Conservation (phyloP, 164 flowering plant genomes). For the Umbilicus rupestris region DNA sequence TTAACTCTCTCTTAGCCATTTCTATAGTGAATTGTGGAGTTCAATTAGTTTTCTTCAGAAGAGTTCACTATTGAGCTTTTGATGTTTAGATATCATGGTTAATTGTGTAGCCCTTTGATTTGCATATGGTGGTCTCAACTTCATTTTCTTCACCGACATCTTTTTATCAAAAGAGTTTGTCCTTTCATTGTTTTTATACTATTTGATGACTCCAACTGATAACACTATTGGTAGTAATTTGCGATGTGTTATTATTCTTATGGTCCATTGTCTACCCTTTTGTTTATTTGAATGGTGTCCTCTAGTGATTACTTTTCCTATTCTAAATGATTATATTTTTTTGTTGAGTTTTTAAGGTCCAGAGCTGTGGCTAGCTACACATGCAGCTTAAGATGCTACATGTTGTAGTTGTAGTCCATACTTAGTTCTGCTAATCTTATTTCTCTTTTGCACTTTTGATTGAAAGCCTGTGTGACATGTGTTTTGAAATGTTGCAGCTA, state of each 20-base stretch:
- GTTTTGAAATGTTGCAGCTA: conserved; percentile 46
- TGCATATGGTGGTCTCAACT: not conserved
- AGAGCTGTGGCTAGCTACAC: too few species aligned
- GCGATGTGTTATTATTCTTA: not conserved
- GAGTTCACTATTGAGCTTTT: too few species aligned
- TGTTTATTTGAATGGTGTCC: not conserved
- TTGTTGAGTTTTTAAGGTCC: too few species aligned
- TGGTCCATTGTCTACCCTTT: not conserved
- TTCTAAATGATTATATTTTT: not conserved
- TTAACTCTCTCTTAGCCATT: not conserved
- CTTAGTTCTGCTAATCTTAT: not conserved
- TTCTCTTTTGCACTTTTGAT: not conserved
- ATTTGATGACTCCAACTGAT: not conserved
- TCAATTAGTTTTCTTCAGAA: not conserved
- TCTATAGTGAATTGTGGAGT: not conserved
- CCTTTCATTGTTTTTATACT: not conserved
- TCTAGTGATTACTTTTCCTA: not conserved
- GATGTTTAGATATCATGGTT: not conserved
- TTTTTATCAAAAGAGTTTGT: not conserved
- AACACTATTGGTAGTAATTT: not conserved
- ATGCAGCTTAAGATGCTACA: too few species aligned
- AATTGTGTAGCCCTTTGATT: not conserved
- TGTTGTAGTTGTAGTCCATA: not conserved
- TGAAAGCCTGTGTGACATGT: not conserved
- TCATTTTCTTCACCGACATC: not conserved